Evolutionary conservation across 768 basidiomycete genomes (phyloP).

Genomic region (Lyophyllum atratum): DNA sequence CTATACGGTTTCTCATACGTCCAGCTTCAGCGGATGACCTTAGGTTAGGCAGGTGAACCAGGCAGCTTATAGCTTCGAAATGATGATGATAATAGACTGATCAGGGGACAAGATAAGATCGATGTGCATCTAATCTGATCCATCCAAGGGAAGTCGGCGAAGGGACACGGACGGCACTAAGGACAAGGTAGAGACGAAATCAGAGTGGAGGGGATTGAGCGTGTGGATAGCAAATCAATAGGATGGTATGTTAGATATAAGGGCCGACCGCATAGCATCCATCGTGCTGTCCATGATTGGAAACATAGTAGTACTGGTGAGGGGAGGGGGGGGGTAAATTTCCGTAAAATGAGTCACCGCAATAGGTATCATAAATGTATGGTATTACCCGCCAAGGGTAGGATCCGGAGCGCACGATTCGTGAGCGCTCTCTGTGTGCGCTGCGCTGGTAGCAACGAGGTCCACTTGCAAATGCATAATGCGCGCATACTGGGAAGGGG

Average conservation of each 20-base stretch:
- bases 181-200: neutral
- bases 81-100: neutral
- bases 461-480: slow-evolving; percentile 4
- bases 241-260: slow-evolving; percentile 1
- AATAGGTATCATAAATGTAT: slow-evolving; percentile 17
- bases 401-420: too few species aligned
- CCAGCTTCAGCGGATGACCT: too few species aligned
- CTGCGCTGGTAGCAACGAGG: slow-evolving; percentile 10
- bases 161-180: neutral
- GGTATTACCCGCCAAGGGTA: slow-evolving; percentile 8
- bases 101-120: neutral
- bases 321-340: neutral
- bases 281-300: neutral
- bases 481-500: slow-evolving; percentile 10
- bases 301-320: slow-evolving; percentile 1
- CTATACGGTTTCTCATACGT: too few species aligned
- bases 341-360: slow-evolving; percentile 13
- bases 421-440: neutral
- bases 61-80: too few species aligned
- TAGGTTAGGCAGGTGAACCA: too few species aligned
- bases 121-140: neutral
- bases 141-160: neutral
- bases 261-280: neutral
- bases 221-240: neutral
- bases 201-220: neutral